These are phyloP conservation scores for Coniella lustricola DNA, from an alignment of 2,329 filamentous ascomycete genomes.

Conservation along the genomic window DNA sequence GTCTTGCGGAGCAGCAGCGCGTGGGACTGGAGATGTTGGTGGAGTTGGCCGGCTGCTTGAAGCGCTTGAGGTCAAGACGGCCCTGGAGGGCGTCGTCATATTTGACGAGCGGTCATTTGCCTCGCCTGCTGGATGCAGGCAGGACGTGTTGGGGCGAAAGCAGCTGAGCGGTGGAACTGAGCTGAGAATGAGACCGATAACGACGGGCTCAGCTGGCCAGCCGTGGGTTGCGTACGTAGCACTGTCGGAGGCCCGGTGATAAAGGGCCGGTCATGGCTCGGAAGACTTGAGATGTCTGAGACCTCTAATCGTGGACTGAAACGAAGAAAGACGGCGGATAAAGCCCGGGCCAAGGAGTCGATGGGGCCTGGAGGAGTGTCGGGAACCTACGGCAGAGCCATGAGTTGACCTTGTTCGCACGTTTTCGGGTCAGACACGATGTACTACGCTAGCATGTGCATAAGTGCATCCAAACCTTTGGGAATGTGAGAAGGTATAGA, in stretches of 20 bases:
- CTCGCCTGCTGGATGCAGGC: neutral
- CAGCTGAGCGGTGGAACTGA: neutral
- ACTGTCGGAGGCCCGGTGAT: constrained; percentile 5
- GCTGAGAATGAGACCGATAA: neutral
- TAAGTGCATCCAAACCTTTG: too few relatives aligned
- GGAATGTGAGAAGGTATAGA: too few relatives aligned
- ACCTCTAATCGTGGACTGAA: neutral
- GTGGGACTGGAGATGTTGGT: neutral
- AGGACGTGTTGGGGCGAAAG: neutral
- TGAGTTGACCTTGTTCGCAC: too few relatives aligned
- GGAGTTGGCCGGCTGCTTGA: neutral
- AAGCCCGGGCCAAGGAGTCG: neutral
- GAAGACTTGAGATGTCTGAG: neutral
- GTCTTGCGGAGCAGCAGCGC: neutral
- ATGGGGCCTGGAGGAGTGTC: neutral
- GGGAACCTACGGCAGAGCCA: neutral
- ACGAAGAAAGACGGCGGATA: neutral
- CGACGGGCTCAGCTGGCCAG: neutral
- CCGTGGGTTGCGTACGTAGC: constrained; percentile 2
- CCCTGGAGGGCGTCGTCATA: constrained; percentile 6
- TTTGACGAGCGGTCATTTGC: neutral
- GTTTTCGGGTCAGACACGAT: too few relatives aligned
- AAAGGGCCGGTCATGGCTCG: neutral
- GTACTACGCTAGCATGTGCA: too few relatives aligned
- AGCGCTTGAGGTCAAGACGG: neutral